Percentiles rank a stretch among this genome's conserved stretches.
Evolutionary conservation across 306 rosid species (phyloP).

Genomic region (Luffa aegyptiaca): DNA sequence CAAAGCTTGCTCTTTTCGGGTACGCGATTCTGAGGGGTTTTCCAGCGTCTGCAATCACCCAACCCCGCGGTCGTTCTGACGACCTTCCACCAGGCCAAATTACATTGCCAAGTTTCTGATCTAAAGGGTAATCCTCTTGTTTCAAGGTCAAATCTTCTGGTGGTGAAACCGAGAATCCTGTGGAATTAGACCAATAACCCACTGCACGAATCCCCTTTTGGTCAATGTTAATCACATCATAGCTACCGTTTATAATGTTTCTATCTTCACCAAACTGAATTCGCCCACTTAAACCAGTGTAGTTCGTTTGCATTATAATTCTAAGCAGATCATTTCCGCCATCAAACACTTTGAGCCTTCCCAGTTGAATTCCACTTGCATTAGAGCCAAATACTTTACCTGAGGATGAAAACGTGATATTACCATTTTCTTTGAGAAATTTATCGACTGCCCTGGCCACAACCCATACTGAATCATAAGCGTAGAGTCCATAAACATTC

Average conservation of each 20-base stretch:
- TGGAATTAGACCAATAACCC: constrained; percentile 69
- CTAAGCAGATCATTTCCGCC: constrained; percentile 47
- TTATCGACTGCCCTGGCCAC: constrained; percentile 57
- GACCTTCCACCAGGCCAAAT: constrained; percentile 86
- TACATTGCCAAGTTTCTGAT: constrained; percentile 53
- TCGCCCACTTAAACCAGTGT: constrained; percentile 65
- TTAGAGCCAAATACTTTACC: constrained; percentile 21
- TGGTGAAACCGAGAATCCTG: constrained; percentile 55
- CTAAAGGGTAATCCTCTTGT: constrained; percentile 13
- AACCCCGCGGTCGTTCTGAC: constrained; percentile 65
- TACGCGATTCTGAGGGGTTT: constrained; percentile 77
- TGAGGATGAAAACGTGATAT: constrained; percentile 42
- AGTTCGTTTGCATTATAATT: constrained; percentile 38
- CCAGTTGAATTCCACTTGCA: constrained; percentile 35
- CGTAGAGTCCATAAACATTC: constrained; percentile 56
- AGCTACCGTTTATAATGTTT: constrained; percentile 44
- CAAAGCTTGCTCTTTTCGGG: constrained; percentile 77
- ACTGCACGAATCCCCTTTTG: constrained; percentile 28
- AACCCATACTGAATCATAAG: constrained; percentile 81
- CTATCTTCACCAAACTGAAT: constrained; percentile 45
- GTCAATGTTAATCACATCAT: constrained; percentile 63
- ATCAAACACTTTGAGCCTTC: constrained; percentile 50
- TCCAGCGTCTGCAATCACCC: constrained; percentile 65
- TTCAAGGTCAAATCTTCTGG: constrained; percentile 30
- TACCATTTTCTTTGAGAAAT: constrained; percentile 30